A percentile compares a stretch with the other conserved stretches of the same genome.
These are phyloP conservation scores for Aspergillus niger DNA, from an alignment of 2,329 filamentous ascomycete species.

Conservation along the genomic window DNA sequence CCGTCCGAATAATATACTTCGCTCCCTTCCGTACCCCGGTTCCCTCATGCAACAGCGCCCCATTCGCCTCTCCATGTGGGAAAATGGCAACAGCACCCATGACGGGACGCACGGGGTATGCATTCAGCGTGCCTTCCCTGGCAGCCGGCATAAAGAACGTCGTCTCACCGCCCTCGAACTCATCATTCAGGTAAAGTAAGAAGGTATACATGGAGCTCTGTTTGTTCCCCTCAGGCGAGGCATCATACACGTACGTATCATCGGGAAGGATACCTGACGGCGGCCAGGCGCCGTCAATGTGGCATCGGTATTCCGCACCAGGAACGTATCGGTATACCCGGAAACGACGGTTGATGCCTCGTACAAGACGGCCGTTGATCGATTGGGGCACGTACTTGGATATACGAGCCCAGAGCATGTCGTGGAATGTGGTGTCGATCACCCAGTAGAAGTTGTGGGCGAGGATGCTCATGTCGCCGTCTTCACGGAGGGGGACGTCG, in stretches of 20 bases:
- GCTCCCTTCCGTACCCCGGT: constrained; percentile 69
- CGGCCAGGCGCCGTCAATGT: constrained; percentile 74
- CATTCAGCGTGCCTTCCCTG: constrained; percentile 67
- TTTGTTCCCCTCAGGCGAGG: constrained; percentile 59
- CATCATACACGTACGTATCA: constrained; percentile 66
- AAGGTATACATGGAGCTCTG: constrained; percentile 72
- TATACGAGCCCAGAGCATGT: constrained; percentile 64
- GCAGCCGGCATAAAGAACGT: constrained; percentile 69
- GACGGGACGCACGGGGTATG: constrained; percentile 67
- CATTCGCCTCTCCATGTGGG: constrained; percentile 67
- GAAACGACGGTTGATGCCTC: constrained; percentile 70
- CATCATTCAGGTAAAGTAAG: constrained; percentile 69
- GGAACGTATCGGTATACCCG: constrained; percentile 73
- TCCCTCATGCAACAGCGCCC: constrained; percentile 68
- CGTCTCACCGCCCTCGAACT: constrained; percentile 71
- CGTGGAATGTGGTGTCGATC: constrained; percentile 63
- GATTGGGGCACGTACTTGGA: constrained; percentile 58
- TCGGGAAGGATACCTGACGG: constrained; percentile 64
- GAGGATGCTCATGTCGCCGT: constrained; percentile 64
- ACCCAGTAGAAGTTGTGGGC: constrained; percentile 78
- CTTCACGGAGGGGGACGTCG: constrained; percentile 67
- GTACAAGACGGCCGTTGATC: constrained; percentile 58
- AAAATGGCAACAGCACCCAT: constrained; percentile 71
- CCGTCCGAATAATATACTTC: constrained; percentile 70
- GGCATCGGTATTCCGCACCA: constrained; percentile 70